Evolutionary conservation across 2,329 filamentous ascomycete genomes (phyloP), one percentile per base, ranked within the genome.

Genomic region (Teratosphaeria gauchensis): DNA sequence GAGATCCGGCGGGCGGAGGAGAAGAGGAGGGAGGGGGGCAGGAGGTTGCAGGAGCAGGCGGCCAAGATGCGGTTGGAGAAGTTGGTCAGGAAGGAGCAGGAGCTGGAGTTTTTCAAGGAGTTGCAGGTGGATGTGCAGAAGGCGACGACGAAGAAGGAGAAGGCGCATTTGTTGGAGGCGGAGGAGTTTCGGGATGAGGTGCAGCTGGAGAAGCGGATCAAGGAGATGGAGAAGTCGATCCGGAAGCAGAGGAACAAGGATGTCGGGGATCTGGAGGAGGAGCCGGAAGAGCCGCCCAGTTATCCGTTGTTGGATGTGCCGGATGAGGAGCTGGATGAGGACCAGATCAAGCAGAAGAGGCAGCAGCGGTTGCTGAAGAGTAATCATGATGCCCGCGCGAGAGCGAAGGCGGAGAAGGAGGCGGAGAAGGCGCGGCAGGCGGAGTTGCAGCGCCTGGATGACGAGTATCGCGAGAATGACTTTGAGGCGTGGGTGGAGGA

Each of bases 51-150:
- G 73, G 91, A 96, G 68, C 94, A 99, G 74, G 94, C 94, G 0
- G 92, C 92, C 9, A 97, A 96, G 74, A 96, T 96, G 90, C 87
- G 94, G 7, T 78, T 99, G 0, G 94, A 99, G 64, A 95, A 95
- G 70, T 79, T 99, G 53, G 90, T 97, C 72, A 89, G 89, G 69
- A 99, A 99, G 74, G 94, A 99, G 75, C 86, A 95, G 70, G 92
- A 97, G 71, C 77, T 97, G 1, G 92, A 95, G 66, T 96, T 96
- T 74, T 96, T 92, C 78, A 91, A 90, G 70, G 84, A 90, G 60
- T 77, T 99, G 3, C 90, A 95, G 69, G 73, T 78, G 35, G 84
- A 84, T 63, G 78, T 96, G 9, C 82, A 80, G 54, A 71, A 74
- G 1, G 84, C 87, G 28, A 84, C 89, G 65, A 92, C 86, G 52